These are phyloP conservation scores for Ogataea allantospora DNA, from an alignment of 805 yeast genomes.

Conservation along the genomic window DNA sequence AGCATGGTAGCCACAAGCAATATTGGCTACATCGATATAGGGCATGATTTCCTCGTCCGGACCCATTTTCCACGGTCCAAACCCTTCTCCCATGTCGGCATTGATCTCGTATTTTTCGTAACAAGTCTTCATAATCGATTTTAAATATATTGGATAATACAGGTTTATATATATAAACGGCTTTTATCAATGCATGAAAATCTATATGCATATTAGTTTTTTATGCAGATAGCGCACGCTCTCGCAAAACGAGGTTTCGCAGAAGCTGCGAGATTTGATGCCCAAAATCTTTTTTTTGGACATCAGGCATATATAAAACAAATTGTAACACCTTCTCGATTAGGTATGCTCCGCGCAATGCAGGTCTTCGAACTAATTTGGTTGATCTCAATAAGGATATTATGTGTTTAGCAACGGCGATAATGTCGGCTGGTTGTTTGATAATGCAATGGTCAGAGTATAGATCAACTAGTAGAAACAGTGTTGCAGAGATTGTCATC, in stretches of 20 bases:
- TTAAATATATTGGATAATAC: too few species aligned
- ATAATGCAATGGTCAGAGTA: conserved; percentile 17
- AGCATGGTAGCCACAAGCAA: conserved; percentile 44
- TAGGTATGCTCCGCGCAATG: conserved; percentile 25
- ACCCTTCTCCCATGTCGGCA: conserved; percentile 32
- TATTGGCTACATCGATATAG: conserved; percentile 37
- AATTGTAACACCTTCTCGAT: conserved; percentile 22
- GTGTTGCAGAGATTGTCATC: conserved; percentile 19
- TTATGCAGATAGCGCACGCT: too few species aligned
- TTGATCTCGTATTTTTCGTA: conserved; percentile 19
- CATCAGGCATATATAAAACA: too few species aligned
- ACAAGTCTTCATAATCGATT: too few species aligned
- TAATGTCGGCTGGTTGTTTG: too few species aligned
- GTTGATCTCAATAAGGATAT: not conserved
- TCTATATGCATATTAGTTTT: too few species aligned
- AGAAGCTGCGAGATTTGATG: too few species aligned
- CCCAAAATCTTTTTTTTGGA: conserved; percentile 11
- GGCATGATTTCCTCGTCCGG: conserved; percentile 42
- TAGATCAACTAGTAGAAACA: conserved; percentile 25
- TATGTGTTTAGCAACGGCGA: too few species aligned
- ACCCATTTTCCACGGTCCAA: conserved; percentile 38
- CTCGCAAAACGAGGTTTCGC: too few species aligned
- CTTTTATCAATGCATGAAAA: too few species aligned
- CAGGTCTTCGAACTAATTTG: conserved; percentile 16
- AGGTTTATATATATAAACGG: too few species aligned